Base-by-base conservation (phyloP, 345 rosid genomes). In the Linum tenue region DNA sequence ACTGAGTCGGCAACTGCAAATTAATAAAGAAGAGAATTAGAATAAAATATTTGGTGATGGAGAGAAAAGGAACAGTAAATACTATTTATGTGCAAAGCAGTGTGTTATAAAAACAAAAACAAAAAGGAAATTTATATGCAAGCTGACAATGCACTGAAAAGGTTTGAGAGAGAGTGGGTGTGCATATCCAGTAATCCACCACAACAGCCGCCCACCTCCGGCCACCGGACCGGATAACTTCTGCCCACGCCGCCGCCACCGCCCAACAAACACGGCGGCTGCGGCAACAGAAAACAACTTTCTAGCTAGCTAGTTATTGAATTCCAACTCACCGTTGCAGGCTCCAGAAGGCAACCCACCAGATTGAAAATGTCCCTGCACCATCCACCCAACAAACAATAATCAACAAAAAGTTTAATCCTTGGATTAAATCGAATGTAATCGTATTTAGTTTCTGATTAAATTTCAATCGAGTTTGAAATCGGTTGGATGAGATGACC, bases 1-100 rank as follows among this genome's bases (percentile, higher is more conserved):
- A 74, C 76, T 94, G 99, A 64, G 99, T 94, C 43, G 99, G 99
- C 76, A 92, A 67, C 97, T 92, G 95, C 91, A 80, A 5, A 4
- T 4, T 7, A 9, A 48, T 12, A 48, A 44, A 44, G 3, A 22
- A 55, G 65, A 74, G 36, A 63, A 4, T 22, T 59, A 41, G 38
- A 37, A 1, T 44, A 64, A 62, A 77, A 22, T 39, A 61, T 5
- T 22, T 22, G 31, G 31, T 1, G 31, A 22, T 22, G 31, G 31
- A 22, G 31, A 22, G 31, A 22, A 22, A 22, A 22, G 31, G 31
- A 22, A 22, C 31, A 22, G 31, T 1, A 22, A 22, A 22, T 22
- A 22, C 1, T 22, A 22, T 22, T n/a, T n/a, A n/a, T n/a, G n/a
- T n/a, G n/a, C n/a, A n/a, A n/a, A n/a, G n/a, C n/a, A n/a, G n/a